phyloP scores from a whole-genome alignment of 306 rosid genomes.

The Trifolium repens region DNA sequence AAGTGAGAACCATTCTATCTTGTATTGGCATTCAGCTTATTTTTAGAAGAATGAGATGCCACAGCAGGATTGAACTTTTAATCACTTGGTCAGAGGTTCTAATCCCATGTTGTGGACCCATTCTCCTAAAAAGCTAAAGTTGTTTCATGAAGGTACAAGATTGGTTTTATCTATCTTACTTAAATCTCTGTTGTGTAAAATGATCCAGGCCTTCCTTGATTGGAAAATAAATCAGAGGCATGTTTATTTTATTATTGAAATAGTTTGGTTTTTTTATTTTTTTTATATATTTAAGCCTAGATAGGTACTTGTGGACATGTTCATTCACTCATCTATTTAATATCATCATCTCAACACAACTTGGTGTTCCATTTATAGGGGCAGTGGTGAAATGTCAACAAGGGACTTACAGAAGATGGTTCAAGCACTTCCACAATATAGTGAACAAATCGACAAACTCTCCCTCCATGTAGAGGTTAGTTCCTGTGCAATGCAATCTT shows the following conservation, averaged over 20 bases:
- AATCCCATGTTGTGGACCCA: background rate
- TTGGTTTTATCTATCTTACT: constrained; percentile 15
- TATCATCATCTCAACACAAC: constrained; percentile 28
- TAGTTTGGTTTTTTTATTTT: constrained; percentile 17
- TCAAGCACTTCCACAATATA: constrained; percentile 99
- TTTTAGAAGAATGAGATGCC: constrained; percentile 12
- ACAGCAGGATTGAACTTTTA: constrained; percentile 5
- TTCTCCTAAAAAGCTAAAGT: constrained; percentile 30
- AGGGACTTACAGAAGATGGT: constrained; percentile 98
- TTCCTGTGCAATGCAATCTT: constrained; percentile 31
- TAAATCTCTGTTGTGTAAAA: constrained; percentile 28
- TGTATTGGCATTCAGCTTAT: constrained; percentile 9
- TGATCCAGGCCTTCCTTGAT: constrained; percentile 16
- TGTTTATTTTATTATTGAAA: constrained; percentile 18
- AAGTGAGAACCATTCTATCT: constrained; percentile 3
- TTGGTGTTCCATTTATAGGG: constrained; percentile 55
- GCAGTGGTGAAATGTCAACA: constrained; percentile 82
- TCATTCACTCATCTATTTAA: constrained; percentile 30
- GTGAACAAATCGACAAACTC: constrained; percentile 99
- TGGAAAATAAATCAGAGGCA: constrained; percentile 21
- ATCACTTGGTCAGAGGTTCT: constrained; percentile 23
- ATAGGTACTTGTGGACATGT: constrained; percentile 29
- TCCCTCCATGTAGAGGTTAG: constrained; percentile 99
- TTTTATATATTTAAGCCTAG: constrained; percentile 5
- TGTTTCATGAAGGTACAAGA: constrained; percentile 18